Base-by-base conservation (phyloP, 75 land plant species). In the Selaginella tamariscina region DNA sequence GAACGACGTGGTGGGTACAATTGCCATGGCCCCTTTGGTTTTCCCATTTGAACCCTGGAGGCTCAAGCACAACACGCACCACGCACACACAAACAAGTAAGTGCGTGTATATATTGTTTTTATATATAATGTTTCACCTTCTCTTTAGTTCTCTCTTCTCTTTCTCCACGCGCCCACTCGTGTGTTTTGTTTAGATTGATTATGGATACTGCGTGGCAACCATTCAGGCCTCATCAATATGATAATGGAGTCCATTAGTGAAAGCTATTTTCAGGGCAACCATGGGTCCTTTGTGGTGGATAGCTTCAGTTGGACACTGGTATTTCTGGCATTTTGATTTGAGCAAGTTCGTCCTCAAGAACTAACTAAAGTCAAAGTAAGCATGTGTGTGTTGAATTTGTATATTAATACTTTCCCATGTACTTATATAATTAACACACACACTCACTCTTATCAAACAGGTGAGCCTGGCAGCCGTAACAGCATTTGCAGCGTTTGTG, bases 31-130 rank as follows among this genome's bases (percentile, higher is more conserved):
- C 15, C 71, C 71, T 55, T 31, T 69, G 15, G 56, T 69, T 28
- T 69, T 27, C 65, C 71, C 71, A 55, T 69, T 56, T 56, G 71
- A 69, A 65, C 71, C 71, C 18, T 69, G 71, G 71, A 69, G 71
- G 30, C 24, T 69, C 67, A 69, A 69, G 65, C 71, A 69, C 44
- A 56, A 69, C 65, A 28, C 66, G 1, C 71, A 69, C 67, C 71
- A 69, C 31, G 71, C 71, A 1, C 65, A 69, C 29, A 69, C 71
- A 1, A 69, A 69, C 71, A 69, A 56, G 71, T 69, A 56, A 23
- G 63, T 39, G 49, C n/a, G 49, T 39, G 5, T 39, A 5, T 39
- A 15, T 39, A 15, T 39, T 15, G 49, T 39, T 5, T 5, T 39
- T 39, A 39, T 15, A 5, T 15, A 39, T 5, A 39, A 39, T 15